These are phyloP conservation scores for Vitis labrusca DNA, from an alignment of 164 flowering plant species.

Conservation along the genomic window DNA sequence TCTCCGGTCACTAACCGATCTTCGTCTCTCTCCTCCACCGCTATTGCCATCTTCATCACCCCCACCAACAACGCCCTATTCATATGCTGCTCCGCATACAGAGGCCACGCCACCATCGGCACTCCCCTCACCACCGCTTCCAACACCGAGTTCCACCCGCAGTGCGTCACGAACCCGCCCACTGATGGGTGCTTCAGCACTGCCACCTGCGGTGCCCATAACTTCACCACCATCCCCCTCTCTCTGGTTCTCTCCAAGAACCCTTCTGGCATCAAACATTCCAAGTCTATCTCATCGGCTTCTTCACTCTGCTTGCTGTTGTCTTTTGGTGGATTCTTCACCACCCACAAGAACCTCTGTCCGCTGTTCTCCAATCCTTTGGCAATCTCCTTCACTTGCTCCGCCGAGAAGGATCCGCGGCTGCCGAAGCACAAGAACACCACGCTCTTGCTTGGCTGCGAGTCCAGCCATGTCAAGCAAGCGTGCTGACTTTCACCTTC, in stretches of 20 bases:
- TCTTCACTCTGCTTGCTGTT: not conserved
- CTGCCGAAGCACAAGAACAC: no score
- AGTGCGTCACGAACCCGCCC: not conserved
- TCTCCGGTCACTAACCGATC: no score
- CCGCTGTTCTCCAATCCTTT: not conserved
- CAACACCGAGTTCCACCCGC: no score
- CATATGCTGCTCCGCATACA: no score
- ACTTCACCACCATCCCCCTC: constrained; percentile 3
- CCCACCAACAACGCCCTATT: no score
- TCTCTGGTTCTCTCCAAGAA: constrained; percentile 7
- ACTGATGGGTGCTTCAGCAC: constrained; percentile 4
- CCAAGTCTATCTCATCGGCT: not conserved
- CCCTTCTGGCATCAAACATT: constrained; percentile 4
- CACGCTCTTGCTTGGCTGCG: not conserved
- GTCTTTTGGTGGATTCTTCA: not conserved
- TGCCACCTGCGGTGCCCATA: constrained; percentile 15
- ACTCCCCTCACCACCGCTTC: no score
- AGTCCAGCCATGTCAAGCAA: not conserved
- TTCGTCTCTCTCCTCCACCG: no score
- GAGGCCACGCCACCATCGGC: no score
- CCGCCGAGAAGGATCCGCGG: not conserved
- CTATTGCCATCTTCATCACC: no score
- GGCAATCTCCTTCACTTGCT: not conserved
- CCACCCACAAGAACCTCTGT: not conserved
- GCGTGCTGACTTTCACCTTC: not conserved